Evolutionary conservation across 2,329 filamentous ascomycete species (phyloP), one percentile per base, ranked within the genome.

Genomic region (Tolypocladium ophioglossoides): DNA sequence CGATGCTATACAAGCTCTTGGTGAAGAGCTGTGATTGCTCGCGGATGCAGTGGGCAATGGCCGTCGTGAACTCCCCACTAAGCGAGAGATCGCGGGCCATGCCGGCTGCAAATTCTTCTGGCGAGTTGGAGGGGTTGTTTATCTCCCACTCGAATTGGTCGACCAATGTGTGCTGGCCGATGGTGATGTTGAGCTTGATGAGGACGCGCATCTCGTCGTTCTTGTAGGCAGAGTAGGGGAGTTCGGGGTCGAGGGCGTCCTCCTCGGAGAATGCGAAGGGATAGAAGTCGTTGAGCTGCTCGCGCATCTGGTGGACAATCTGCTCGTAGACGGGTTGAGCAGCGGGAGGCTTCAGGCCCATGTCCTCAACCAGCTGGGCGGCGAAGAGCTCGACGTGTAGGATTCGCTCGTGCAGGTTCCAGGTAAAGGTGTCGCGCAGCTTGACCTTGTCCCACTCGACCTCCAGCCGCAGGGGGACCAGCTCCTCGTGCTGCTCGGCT

Each of bases 81-180:
- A 99, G 79, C 5, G 91, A 91, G 30, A 99, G 78, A 64, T 99
- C 94, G 56, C 84, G 83, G 0, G 91, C 85, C 89, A 97, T 95
- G 66, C 85, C 85, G 57, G 82, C 77, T 30, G 94, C 94, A 68
- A 99, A 99, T 55, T 95, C 90, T 71, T 99, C 94, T 2, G 94
- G 91, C 0, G 88, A 95, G 69, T 99, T 99, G 53, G 86, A 75
- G 0, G 91, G 87, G 68, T 96, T 95, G 71, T 97, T 97, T 67
- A 97, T 91, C 63, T 99, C 94, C 94, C 94, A 99, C 71, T 99
- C 94, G 58, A 99, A 97, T 68, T 97, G 94, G 65, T 99, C 94
- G 38, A 96, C 86, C 30, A 99, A 77, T 0, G 91, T 97, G 66
- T 95, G 89, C 59, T 89, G 87, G 41, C 92, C 94, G 65, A 99